Base-by-base conservation (phyloP, 2,329 filamentous ascomycete genomes). In the Alternaria conjuncta region DNA sequence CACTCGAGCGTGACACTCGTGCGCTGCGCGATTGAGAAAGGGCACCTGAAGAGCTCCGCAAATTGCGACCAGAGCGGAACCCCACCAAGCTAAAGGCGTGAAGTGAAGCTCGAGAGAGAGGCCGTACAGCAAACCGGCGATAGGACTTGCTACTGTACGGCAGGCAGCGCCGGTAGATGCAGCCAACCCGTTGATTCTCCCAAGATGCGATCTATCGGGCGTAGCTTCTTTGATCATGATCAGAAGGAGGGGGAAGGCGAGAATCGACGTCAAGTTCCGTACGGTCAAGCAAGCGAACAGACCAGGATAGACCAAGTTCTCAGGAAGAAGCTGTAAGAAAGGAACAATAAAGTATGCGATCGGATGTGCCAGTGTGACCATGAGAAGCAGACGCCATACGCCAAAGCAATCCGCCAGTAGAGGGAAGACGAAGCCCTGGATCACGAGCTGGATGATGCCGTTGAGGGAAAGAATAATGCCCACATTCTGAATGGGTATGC, bases 211-310 rank as follows among this genome's bases (percentile, higher is more conserved):
- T 4, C 87, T 82, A 5, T 87, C 85, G 0, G 90, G 89, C 5
- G 88, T 87, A 1, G 90, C 89, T 79, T 92, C 89, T 77, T 93
- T 93, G 72, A 93, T 85, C 57, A 93, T 82, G 64, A 93, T 92
- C 25, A 93, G 83, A 1, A 90, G 84, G 9, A 91, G 85, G 0
- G 90, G 90, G 41, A 90, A 91, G 21, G 86, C 87, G 36, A 92
- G 83, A 67, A 92, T 91, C 8, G 89, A 89, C 59, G 89, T 87
- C 59, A 91, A 81, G 69, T 90, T 91, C 66, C 91, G 88, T 60
- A 92, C 79, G 2, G 86, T 81, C 32, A 93, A 81, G 45, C 88
- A 89, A n/a, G 83, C 77, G 75, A 92, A 92, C 25, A 93, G 88
- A 10, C 88, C 89, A 0, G 85, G 76, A 51, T 89, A 89, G 10